Conservation (phyloP, 1,139 yeast genomes). For the Diutina catenulata region DNA sequence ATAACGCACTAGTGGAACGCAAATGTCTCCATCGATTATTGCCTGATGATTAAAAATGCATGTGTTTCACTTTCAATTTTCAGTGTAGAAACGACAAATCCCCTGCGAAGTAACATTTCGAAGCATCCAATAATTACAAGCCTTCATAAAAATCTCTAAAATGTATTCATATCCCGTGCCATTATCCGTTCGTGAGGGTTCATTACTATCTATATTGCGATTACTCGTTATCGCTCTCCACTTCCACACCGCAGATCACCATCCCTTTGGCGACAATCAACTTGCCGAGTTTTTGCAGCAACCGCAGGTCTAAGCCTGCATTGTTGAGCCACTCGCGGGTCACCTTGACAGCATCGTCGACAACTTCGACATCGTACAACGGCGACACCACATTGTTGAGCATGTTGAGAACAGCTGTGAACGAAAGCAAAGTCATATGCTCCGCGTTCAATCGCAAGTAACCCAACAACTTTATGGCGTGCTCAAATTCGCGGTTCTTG, state of each 20-base stretch:
- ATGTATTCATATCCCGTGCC: too few relatives aligned
- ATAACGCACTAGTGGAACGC: too few relatives aligned
- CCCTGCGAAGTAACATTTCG: too few relatives aligned
- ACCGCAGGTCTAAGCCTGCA: neutral
- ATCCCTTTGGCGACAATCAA: constrained; percentile 1
- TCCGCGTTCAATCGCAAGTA: neutral
- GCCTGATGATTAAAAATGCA: too few relatives aligned
- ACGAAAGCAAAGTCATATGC: neutral
- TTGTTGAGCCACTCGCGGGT: constrained; percentile 4
- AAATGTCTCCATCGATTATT: too few relatives aligned
- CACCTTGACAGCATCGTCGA: neutral
- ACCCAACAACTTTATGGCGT: neutral
- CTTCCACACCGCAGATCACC: constrained; percentile 1
- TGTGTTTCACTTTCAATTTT: too few relatives aligned
- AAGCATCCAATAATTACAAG: too few relatives aligned
- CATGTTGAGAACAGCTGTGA: neutral
- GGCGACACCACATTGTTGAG: neutral
- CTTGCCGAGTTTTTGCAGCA: neutral
- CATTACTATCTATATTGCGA: too few relatives aligned
- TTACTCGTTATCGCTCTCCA: constrained; percentile 2
- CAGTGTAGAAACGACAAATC: too few relatives aligned
- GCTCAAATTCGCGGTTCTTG: neutral
- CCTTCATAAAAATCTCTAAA: too few relatives aligned
- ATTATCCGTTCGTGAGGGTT: too few relatives aligned
- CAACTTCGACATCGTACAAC: neutral